A percentile compares a stretch with the other conserved stretches of the same genome.
Conservation (phyloP, 495 filamentous ascomycete genomes). For the Penicillium parvum region DNA sequence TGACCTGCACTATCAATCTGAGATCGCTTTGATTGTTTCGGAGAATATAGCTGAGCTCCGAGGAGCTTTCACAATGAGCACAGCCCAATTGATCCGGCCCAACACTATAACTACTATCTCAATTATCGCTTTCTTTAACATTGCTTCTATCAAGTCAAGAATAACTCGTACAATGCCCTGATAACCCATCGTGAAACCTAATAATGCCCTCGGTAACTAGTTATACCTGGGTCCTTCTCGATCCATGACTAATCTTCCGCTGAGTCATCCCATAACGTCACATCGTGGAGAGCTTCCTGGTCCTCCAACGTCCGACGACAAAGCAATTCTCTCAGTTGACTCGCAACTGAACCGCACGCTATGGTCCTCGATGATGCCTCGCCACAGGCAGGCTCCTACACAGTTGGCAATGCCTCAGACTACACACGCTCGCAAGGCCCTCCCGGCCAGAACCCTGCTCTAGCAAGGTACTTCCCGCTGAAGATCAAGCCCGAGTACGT, state of each 20-base stretch:
- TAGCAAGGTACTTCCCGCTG: constrained; percentile 12
- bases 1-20: no score
- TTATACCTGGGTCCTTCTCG: no score
- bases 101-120: no score
- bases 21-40: no score
- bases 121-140: no score
- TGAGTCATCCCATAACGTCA: constrained; percentile 8
- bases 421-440: not conserved
- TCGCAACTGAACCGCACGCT: constrained; percentile 1
- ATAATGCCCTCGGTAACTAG: no score
- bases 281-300: not conserved
- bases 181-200: no score
- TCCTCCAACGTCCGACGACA: not conserved
- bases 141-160: no score
- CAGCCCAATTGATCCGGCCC: no score
- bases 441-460: constrained; percentile 6
- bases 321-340: not conserved
- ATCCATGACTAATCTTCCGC: not conserved
- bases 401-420: constrained; percentile 4
- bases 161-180: no score
- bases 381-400: constrained; percentile 11
- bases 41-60: no score
- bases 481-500: constrained; percentile 17
- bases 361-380: constrained; percentile 27
- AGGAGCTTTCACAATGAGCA: no score